A percentile compares a stretch with the other conserved stretches of the same genome.
phyloP scores from a whole-genome alignment of 306 rosid species.

The Calophaca sinica region DNA sequence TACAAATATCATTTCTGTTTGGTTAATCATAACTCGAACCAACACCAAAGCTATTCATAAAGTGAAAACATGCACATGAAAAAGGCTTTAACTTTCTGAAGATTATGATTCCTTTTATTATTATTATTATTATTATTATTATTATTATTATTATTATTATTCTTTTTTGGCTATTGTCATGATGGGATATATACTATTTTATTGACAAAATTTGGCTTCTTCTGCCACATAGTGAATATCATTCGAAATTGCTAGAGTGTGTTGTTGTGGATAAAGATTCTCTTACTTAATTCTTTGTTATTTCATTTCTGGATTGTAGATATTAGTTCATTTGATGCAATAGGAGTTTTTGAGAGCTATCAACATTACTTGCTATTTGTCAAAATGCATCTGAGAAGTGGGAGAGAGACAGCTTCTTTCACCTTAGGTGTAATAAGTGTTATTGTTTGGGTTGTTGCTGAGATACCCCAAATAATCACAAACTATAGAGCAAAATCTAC shows the following conservation, averaged over 20 bases:
- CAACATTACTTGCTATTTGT: constrained; percentile 63
- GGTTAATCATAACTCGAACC: neutral
- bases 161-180: neutral
- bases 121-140: too few species aligned
- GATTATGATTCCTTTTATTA: neutral
- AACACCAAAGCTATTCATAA: neutral
- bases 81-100: neutral
- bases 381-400: constrained; percentile 45
- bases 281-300: constrained; percentile 6
- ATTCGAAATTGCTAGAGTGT: constrained; percentile 7
- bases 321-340: constrained; percentile 36
- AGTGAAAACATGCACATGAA: neutral
- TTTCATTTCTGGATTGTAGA: constrained; percentile 33
- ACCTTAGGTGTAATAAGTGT: constrained; percentile 71
- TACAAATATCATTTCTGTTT: too few species aligned
- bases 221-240: constrained; percentile 27
- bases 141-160: too few species aligned
- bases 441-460: constrained; percentile 78
- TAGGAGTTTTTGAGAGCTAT: constrained; percentile 48
- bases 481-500: constrained; percentile 71
- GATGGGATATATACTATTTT: neutral
- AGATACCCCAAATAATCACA: constrained; percentile 83
- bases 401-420: constrained; percentile 64
- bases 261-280: neutral
- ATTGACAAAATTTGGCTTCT: constrained; percentile 29